Conservation (phyloP, 305 asterid species). For the Lippia alba region DNA sequence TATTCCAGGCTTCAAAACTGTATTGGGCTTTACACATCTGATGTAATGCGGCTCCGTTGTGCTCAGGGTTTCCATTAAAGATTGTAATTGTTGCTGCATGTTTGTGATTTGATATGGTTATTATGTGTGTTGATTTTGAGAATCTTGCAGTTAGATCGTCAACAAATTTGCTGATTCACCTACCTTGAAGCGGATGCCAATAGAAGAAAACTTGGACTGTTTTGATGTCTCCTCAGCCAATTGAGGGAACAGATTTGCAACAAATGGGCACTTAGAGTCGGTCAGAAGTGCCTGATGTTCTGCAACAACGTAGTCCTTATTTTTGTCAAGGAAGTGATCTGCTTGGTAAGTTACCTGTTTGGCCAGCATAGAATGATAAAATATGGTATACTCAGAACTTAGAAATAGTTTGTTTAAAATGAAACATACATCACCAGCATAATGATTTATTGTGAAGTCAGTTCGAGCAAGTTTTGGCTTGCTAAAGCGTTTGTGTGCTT, state of each 20-base stretch:
- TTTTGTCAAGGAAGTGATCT: slow-evolving; percentile 93
- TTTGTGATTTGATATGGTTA: slow-evolving; percentile 33
- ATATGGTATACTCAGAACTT: slow-evolving; percentile 33
- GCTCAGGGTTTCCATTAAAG: slow-evolving; percentile 90
- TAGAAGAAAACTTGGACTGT: slow-evolving; percentile 94
- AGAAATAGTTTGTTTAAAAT: slow-evolving; percentile 17
- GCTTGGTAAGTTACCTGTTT: slow-evolving; percentile 92
- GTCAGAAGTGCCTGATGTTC: slow-evolving; percentile 93
- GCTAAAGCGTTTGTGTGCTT: slow-evolving; percentile 87
- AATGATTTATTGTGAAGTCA: slow-evolving; percentile 88
- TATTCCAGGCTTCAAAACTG: slow-evolving; percentile 90
- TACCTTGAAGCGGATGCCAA: slow-evolving; percentile 94
- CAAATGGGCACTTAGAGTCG: slow-evolving; percentile 76
- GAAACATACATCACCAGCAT: slow-evolving; percentile 93
- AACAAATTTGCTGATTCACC: slow-evolving; percentile 29
- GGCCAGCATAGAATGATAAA: slow-evolving; percentile 34
- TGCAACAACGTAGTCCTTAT: slow-evolving; percentile 94
- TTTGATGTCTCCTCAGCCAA: slow-evolving; percentile 83
- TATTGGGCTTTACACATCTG: slow-evolving; percentile 96
- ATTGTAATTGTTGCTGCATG: slow-evolving; percentile 92
- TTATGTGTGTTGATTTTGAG: slow-evolving; percentile 32
- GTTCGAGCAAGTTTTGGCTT: slow-evolving; percentile 96
- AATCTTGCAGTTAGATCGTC: slow-evolving; percentile 19
- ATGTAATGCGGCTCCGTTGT: slow-evolving; percentile 97
- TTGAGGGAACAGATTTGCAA: slow-evolving; percentile 78